These are phyloP conservation scores for Suillus brevipes DNA, from an alignment of 768 basidiomycete species.

Conservation along the genomic window DNA sequence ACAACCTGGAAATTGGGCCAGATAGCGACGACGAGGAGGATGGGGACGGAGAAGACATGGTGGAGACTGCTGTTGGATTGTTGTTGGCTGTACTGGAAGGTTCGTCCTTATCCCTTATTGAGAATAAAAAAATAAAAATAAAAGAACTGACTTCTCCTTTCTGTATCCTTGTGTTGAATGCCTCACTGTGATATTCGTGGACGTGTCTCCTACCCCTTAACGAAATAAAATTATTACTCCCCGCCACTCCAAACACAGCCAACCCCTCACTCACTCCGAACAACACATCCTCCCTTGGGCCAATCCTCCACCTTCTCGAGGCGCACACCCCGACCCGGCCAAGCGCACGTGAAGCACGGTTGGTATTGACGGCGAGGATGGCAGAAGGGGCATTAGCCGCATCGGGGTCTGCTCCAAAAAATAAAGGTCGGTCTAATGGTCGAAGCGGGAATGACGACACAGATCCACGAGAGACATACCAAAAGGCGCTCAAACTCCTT, in stretches of 20 bases:
- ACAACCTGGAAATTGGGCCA: conserved; percentile 46
- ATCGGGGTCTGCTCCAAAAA: conserved; percentile 33
- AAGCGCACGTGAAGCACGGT: conserved; percentile 73
- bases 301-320: background rate
- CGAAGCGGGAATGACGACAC: conserved; percentile 32
- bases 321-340: conserved; percentile 42
- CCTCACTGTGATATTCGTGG: conserved; percentile 47
- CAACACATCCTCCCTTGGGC: background rate
- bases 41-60: conserved; percentile 56
- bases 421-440: conserved; percentile 23
- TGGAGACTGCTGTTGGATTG: conserved; percentile 75
- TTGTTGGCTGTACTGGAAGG: conserved; percentile 88
- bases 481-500: conserved; percentile 81
- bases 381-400: conserved; percentile 44
- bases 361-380: conserved; percentile 81
- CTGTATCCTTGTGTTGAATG: background rate
- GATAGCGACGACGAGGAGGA: conserved; percentile 58
- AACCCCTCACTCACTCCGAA: background rate
- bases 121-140: too few relatives aligned
- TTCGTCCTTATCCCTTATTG: conserved; percentile 28
- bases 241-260: conserved; percentile 10
- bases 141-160: background rate
- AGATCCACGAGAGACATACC: conserved; percentile 66
- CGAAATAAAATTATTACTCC: conserved; percentile 42
- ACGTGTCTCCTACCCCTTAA: conserved; percentile 56